Conservation (phyloP, 2,329 filamentous ascomycete genomes). For the Coniochaeta sp. region DNA sequence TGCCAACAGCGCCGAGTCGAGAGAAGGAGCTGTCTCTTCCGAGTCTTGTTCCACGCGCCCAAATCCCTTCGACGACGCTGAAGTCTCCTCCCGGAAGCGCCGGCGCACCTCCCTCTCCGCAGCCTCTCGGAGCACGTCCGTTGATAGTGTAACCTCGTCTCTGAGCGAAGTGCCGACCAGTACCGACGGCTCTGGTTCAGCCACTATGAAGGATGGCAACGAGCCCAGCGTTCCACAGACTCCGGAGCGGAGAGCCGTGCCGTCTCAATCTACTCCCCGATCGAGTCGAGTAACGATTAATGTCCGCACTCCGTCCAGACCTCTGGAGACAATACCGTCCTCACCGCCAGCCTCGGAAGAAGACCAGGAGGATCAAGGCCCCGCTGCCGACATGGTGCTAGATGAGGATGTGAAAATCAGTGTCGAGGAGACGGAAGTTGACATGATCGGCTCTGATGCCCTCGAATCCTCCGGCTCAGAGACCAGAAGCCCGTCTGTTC, state of each 20-base stretch:
- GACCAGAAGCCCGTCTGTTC: slow-evolving; percentile 35
- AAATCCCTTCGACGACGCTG: slow-evolving; percentile 57
- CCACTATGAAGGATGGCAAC: slow-evolving; percentile 32
- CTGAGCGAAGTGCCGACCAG: not conserved
- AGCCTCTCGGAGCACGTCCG: slow-evolving; percentile 44
- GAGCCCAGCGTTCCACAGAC: slow-evolving; percentile 34
- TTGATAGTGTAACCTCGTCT: slow-evolving; percentile 31
- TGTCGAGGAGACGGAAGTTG: slow-evolving; percentile 36
- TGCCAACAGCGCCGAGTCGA: slow-evolving; percentile 41
- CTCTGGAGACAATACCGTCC: slow-evolving; percentile 32
- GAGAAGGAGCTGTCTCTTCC: slow-evolving; percentile 53
- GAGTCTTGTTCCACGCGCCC: slow-evolving; percentile 57
- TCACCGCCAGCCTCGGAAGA: slow-evolving; percentile 33
- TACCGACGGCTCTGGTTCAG: not conserved
- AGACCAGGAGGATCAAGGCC: slow-evolving; percentile 1
- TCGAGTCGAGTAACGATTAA: slow-evolving; percentile 53
- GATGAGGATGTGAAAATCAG: slow-evolving; percentile 31
- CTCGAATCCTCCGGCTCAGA: slow-evolving; percentile 29
- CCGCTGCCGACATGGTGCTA: slow-evolving; percentile 5
- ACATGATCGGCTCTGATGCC: slow-evolving; percentile 22
- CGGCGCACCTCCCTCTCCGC: slow-evolving; percentile 51
- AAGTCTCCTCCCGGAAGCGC: slow-evolving; percentile 51
- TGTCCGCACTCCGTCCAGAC: slow-evolving; percentile 39
- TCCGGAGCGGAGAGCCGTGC: slow-evolving; percentile 26
- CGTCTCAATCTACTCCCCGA: slow-evolving; percentile 18